Percentiles rank a stretch among this genome's conserved stretches.
Conservation (phyloP, 169 alveolate genomes). For the Plasmodium coatneyi region DNA sequence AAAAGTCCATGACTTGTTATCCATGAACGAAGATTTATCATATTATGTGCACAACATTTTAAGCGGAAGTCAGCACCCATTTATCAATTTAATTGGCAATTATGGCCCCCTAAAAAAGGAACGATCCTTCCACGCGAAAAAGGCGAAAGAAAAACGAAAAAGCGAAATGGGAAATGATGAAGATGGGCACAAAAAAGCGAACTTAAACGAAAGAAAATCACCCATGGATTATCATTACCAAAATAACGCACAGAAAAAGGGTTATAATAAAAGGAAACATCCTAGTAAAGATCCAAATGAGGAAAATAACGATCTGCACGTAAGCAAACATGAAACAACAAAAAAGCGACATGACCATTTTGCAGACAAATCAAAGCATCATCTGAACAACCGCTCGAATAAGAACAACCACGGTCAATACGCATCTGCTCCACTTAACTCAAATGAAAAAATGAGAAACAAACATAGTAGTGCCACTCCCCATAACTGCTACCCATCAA, state of each 20-base stretch:
- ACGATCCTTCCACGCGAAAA: conserved; percentile 5
- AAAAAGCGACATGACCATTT: conserved; percentile 19
- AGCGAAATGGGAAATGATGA: conserved; percentile 43
- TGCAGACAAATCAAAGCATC: conserved; percentile 1
- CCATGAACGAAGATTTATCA: conserved; percentile 32
- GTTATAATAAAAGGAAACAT: conserved; percentile 70
- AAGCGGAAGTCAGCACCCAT: conserved; percentile 72
- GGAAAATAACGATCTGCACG: not conserved
- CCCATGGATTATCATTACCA: not conserved
- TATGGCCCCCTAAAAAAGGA: conserved; percentile 65
- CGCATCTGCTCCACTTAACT: not conserved
- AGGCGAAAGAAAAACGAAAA: conserved; percentile 24
- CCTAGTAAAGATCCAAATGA: conserved; percentile 58
- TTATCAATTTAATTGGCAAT: conserved; percentile 68
- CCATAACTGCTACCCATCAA: conserved; percentile 71
- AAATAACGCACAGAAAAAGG: conserved; percentile 8
- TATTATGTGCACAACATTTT: conserved; percentile 39
- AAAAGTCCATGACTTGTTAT: conserved; percentile 58
- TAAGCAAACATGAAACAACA: conserved; percentile 35
- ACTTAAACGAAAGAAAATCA: not conserved
- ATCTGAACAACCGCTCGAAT: conserved; percentile 30
- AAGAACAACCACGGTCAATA: conserved; percentile 31
- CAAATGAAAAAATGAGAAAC: conserved; percentile 19
- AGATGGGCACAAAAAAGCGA: conserved; percentile 14
- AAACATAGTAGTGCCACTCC: conserved; percentile 59